A percentile compares a stretch with the other conserved stretches of the same genome.
Conservation (phyloP, 2,329 filamentous ascomycete species). For the Pseudogymnoascus sp. region DNA sequence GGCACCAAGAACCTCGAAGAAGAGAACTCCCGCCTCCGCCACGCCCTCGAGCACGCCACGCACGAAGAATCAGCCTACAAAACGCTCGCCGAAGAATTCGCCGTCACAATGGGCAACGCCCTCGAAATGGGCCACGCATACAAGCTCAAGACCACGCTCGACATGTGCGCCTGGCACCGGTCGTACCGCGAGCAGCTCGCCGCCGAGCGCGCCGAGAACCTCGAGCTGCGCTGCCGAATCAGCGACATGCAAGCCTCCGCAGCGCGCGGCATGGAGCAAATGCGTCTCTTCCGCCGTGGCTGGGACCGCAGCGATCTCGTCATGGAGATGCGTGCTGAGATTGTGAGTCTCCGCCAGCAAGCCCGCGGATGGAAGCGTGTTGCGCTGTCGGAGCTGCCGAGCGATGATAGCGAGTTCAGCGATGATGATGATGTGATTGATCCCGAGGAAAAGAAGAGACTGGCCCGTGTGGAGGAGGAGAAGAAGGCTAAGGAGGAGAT, state of each 20-base stretch:
- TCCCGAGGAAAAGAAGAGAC: slow-evolving; percentile 49
- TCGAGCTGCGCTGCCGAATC: slow-evolving; percentile 55
- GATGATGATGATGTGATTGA: slow-evolving; percentile 60
- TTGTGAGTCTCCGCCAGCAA: slow-evolving; percentile 49
- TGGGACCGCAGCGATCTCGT: slow-evolving; percentile 50
- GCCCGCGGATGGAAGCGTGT: slow-evolving; percentile 60
- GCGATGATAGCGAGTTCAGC: slow-evolving; percentile 52
- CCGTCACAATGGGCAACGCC: slow-evolving; percentile 48
- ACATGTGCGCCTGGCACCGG: slow-evolving; percentile 58
- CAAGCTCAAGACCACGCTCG: slow-evolving; percentile 54
- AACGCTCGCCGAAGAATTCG: slow-evolving; percentile 49
- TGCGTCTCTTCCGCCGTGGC: slow-evolving; percentile 49
- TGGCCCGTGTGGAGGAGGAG: slow-evolving; percentile 24
- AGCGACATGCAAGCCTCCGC: slow-evolving; percentile 60
- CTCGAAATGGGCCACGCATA: slow-evolving; percentile 59
- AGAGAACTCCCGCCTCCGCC: slow-evolving; percentile 53
- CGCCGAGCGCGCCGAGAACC: slow-evolving; percentile 58
- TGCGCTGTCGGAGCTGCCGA: slow-evolving; percentile 53
- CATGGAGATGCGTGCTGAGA: slow-evolving; percentile 47
- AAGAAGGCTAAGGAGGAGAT: slow-evolving; percentile 12
- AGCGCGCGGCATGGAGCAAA: slow-evolving; percentile 47
- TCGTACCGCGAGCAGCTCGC: slow-evolving; percentile 59
- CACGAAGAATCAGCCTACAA: slow-evolving; percentile 53
- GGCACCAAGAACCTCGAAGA: slow-evolving; percentile 55
- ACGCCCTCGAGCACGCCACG: slow-evolving; percentile 55